Evolutionary conservation across 148 eudicot species (phyloP).

Genomic region (Polygonum aviculare): DNA sequence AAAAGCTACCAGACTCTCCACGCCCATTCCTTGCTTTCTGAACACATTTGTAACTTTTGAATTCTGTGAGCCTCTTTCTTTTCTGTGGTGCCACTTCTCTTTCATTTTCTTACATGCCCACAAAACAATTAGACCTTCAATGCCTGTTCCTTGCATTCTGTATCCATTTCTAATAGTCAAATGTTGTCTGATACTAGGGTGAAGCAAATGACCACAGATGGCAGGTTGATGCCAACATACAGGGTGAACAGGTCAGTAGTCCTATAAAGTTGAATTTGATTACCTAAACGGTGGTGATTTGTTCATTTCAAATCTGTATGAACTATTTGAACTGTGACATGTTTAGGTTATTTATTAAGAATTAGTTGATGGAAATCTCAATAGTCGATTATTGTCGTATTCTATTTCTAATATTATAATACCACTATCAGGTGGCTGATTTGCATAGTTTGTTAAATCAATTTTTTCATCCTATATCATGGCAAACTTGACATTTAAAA

Average conservation of each 20-base stretch:
- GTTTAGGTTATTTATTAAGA: not conserved
- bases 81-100: not conserved
- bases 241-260: conserved; percentile 60
- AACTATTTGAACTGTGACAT: not conserved
- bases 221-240: conserved; percentile 56
- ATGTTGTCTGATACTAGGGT: conserved; percentile 34
- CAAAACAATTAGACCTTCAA: not conserved
- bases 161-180: conserved; percentile 4
- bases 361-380: not conserved
- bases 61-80: not conserved
- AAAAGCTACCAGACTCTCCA: not conserved
- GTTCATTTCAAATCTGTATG: not conserved
- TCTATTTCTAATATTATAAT: not conserved
- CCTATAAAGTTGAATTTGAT: not conserved
- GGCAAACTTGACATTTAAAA: not conserved
- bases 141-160: not conserved
- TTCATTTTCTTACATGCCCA: not conserved
- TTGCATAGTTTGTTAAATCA: not conserved
- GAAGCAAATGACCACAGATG: conserved; percentile 54
- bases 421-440: not conserved
- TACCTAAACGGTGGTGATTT: not conserved
- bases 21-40: not conserved
- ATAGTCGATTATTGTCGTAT: not conserved
- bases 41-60: conserved; percentile 5
- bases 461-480: not conserved